Percentiles rank a stretch among this genome's conserved stretches.
Conservation (phyloP, 305 asterid species). For the Fraxinus baroniana region DNA sequence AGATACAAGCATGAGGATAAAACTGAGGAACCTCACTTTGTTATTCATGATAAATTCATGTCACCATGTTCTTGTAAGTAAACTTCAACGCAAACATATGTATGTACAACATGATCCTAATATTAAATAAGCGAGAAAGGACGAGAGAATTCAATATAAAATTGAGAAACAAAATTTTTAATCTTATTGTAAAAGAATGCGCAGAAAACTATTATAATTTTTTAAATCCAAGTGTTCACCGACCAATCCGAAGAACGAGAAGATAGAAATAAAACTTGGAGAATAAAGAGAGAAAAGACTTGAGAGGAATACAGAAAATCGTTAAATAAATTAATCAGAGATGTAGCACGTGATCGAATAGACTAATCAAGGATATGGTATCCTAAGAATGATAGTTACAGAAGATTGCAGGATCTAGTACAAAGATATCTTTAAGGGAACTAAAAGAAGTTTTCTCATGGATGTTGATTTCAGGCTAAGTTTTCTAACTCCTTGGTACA, state of each 20-base stretch:
- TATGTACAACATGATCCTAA: not conserved
- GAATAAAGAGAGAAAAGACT: not conserved
- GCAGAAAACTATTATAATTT: not conserved
- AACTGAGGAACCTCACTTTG: not conserved
- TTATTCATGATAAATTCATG: not conserved
- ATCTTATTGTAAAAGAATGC: not conserved
- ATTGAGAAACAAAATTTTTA: not conserved
- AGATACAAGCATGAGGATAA: not conserved
- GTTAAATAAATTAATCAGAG: not conserved
- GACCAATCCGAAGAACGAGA: not conserved
- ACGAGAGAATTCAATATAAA: not conserved
- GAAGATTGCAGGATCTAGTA: slow-evolving; percentile 5
- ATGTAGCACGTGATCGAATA: not conserved
- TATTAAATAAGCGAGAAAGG: not conserved
- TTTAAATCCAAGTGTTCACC: not conserved
- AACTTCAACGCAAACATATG: not conserved
- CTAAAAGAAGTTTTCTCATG: not conserved
- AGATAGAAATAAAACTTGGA: not conserved
- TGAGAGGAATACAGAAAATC: not conserved
- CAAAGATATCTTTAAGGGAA: slow-evolving; percentile 5
- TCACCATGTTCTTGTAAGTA: not conserved
- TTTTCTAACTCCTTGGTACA: not conserved
- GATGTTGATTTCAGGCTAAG: not conserved
- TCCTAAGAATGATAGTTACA: not conserved
- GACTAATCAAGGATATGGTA: not conserved